A percentile compares a stretch with the other conserved stretches of the same genome.
These are phyloP conservation scores for Microcos paniculata DNA, from an alignment of 345 rosid genomes.

Conservation along the genomic window DNA sequence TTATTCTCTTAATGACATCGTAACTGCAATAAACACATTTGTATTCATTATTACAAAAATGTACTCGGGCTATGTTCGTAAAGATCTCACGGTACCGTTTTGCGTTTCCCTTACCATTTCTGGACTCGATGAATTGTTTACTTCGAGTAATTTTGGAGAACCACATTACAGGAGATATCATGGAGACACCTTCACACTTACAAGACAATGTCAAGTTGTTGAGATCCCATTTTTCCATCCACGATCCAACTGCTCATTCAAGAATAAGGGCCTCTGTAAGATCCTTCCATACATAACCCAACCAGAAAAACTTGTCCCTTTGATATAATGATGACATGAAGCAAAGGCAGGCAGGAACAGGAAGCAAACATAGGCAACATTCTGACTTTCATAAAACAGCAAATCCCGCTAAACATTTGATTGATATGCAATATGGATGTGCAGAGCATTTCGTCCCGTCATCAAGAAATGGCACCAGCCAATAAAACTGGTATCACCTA, in stretches of 20 bases:
- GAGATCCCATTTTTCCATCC: neutral
- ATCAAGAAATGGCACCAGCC: neutral
- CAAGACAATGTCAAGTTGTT: neutral
- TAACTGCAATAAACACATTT: neutral
- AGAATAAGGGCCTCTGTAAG: neutral
- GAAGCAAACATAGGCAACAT: neutral
- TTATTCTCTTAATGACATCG: neutral
- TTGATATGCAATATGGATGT: neutral
- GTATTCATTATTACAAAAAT: neutral
- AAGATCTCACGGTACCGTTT: neutral
- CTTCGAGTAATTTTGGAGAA: neutral
- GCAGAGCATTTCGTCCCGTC: neutral
- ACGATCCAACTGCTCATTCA: neutral
- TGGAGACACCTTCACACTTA: slow-evolving; percentile 5
- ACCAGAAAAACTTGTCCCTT: neutral
- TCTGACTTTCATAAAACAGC: neutral
- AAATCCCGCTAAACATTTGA: neutral
- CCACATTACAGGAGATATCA: neutral
- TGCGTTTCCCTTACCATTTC: neutral
- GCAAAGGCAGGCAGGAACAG: neutral
- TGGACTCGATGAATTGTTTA: neutral
- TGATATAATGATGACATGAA: neutral
- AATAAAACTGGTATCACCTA: neutral
- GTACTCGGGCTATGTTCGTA: neutral
- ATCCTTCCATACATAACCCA: neutral